phyloP scores from a whole-genome alignment of 1,284 basidiomycete species.

The Melampsora larici-populina region DNA sequence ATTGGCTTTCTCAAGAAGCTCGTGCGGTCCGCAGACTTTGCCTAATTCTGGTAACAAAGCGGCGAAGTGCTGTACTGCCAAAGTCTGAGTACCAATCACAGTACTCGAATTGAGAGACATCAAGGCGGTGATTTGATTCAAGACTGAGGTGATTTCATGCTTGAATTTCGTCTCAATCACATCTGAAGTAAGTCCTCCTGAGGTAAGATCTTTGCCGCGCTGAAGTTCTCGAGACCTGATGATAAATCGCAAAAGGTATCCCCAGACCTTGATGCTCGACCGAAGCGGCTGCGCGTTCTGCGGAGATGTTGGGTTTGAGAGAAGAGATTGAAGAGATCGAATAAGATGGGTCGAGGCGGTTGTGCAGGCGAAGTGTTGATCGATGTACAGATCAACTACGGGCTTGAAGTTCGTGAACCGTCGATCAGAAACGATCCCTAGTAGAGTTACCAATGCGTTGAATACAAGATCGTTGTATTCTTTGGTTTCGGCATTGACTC shows the following conservation, averaged over 20 bases:
- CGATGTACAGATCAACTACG: conserved; percentile 88
- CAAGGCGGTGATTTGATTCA: conserved; percentile 78
- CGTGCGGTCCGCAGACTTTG: conserved; percentile 72
- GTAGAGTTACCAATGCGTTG: conserved; percentile 81
- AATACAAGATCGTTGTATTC: conserved; percentile 85
- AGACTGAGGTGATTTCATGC: conserved; percentile 67
- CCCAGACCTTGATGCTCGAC: conserved; percentile 90
- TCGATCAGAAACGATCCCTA: conserved; percentile 77
- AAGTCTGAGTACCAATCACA: conserved; percentile 86
- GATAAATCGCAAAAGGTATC: conserved; percentile 92
- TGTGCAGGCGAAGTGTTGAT: conserved; percentile 70
- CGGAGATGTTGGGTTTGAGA: conserved; percentile 68
- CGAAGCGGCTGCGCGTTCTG: conserved; percentile 76
- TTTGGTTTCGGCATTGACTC: conserved; percentile 65
- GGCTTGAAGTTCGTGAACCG: conserved; percentile 91
- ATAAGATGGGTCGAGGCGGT: conserved; percentile 76
- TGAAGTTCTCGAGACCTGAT: conserved; percentile 81
- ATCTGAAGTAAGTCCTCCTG: conserved; percentile 36
- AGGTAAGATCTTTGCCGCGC: conserved; percentile 64
- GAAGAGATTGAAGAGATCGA: conserved; percentile 77
- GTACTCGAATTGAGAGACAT: conserved; percentile 75
- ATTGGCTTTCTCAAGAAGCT: conserved; percentile 79
- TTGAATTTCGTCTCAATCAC: conserved; percentile 78
- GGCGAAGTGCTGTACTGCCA: conserved; percentile 79
- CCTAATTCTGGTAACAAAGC: conserved; percentile 82